A percentile compares a stretch with the other conserved stretches of the same genome.
Evolutionary conservation across 2,329 filamentous ascomycete species (phyloP).

Genomic region (Tolypocladium capitatum): DNA sequence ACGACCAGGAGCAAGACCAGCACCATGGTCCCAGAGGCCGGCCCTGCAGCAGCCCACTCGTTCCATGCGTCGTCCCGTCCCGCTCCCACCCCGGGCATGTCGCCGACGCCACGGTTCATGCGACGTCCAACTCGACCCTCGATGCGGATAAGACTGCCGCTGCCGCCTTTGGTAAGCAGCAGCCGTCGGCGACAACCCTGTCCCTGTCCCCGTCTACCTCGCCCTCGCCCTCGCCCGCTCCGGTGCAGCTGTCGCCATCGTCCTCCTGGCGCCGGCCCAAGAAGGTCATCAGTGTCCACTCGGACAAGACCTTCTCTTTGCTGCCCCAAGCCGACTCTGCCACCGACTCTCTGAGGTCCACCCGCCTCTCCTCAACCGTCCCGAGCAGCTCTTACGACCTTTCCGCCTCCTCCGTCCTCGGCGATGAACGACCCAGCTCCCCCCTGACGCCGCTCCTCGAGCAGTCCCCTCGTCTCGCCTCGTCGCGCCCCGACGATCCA

Average conservation of each 20-base stretch:
- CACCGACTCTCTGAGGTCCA: slow-evolving; percentile 22
- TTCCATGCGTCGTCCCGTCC: not conserved
- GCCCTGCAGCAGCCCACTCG: not conserved
- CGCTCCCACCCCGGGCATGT: not conserved
- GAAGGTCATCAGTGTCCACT: slow-evolving; percentile 34
- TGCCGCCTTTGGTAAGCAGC: not conserved
- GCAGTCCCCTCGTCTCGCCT: slow-evolving; percentile 8
- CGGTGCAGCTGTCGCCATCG: slow-evolving; percentile 9
- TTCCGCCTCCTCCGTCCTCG: slow-evolving; percentile 31
- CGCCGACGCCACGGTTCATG: not conserved
- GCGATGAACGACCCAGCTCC: slow-evolving; percentile 34
- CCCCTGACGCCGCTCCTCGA: slow-evolving; percentile 35
- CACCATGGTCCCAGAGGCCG: not conserved
- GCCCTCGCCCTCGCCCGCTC: not conserved
- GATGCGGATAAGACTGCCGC: not conserved
- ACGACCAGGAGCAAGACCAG: not conserved
- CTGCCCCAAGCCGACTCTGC: slow-evolving; percentile 19
- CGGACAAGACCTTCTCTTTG: slow-evolving; percentile 47
- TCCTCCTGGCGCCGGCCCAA: slow-evolving; percentile 13
- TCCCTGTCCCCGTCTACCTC: slow-evolving; percentile 4
- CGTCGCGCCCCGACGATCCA: not conserved
- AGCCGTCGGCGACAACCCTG: not conserved
- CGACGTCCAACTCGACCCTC: not conserved
- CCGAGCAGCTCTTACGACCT: slow-evolving; percentile 35
- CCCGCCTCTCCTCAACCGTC: slow-evolving; percentile 30